phyloP scores from a whole-genome alignment of 2,329 filamentous ascomycete species.

The Thelonectria olida region DNA sequence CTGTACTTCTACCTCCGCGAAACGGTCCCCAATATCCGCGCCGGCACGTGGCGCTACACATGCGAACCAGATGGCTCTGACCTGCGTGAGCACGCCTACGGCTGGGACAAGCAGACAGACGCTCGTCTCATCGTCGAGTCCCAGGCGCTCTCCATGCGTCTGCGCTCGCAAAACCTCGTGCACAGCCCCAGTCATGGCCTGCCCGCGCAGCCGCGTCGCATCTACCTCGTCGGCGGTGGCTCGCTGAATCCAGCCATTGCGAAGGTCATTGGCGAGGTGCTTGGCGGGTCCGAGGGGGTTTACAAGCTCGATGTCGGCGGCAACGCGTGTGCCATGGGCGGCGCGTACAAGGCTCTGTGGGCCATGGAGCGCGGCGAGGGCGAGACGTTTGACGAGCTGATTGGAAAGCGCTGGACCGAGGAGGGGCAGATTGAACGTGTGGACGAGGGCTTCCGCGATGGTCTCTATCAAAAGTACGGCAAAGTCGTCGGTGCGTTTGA shows the following conservation, averaged over 20 bases:
- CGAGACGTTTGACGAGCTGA: constrained; percentile 88
- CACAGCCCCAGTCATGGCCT: constrained; percentile 61
- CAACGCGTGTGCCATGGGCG: constrained; percentile 92
- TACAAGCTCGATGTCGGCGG: constrained; percentile 94
- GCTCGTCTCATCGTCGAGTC: constrained; percentile 90
- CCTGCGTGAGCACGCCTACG: constrained; percentile 47
- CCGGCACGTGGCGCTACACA: constrained; percentile 87
- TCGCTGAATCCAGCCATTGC: constrained; percentile 91
- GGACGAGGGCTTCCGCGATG: constrained; percentile 80
- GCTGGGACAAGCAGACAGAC: constrained; percentile 70
- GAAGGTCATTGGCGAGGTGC: constrained; percentile 82
- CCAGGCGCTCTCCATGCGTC: constrained; percentile 90
- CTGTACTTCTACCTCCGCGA: constrained; percentile 97
- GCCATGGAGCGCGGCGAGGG: constrained; percentile 73
- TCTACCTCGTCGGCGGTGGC: constrained; percentile 95
- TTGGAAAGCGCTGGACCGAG: constrained; percentile 86
- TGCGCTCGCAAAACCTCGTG: constrained; percentile 84
- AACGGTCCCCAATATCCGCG: constrained; percentile 89
- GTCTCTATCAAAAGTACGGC: constrained; percentile 81
- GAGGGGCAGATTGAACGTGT: constrained; percentile 84
- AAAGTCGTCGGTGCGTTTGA: constrained; percentile 79
- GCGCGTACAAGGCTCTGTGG: constrained; percentile 97
- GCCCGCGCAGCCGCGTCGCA: constrained; percentile 84
- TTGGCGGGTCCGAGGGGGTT: constrained; percentile 89
- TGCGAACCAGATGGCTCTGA: constrained; percentile 64